Conservation (phyloP, 164 flowering plant species). For the Vitis vinifera region ASM3070453v1 NC_081805.1:13271501-13272000, state of each 20-base stretch:
- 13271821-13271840: too few relatives aligned
- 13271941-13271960: constrained; percentile 22
- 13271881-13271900: background rate
- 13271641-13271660: constrained; percentile 38
- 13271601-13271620: constrained; percentile 56
- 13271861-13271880: too few relatives aligned
- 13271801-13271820: background rate
- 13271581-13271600: constrained; percentile 41
- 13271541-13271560: constrained; percentile 40
- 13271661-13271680: constrained; percentile 51
- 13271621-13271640: constrained; percentile 52
- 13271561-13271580: constrained; percentile 46
- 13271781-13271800: constrained; percentile 62
- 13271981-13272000: constrained; percentile 39
- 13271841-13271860: too few relatives aligned
- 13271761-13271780: constrained; percentile 64
- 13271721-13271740: constrained; percentile 64
- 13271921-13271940: constrained; percentile 46
- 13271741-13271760: constrained; percentile 56
- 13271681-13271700: constrained; percentile 62
- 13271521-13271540: constrained; percentile 15
- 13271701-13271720: constrained; percentile 73
- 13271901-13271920: constrained; percentile 75
- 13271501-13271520: background rate
- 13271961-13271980: constrained; percentile 36